Evolutionary conservation across 805 yeast species (phyloP).

Genomic region (Debaryomyces tyrocola): DNA sequence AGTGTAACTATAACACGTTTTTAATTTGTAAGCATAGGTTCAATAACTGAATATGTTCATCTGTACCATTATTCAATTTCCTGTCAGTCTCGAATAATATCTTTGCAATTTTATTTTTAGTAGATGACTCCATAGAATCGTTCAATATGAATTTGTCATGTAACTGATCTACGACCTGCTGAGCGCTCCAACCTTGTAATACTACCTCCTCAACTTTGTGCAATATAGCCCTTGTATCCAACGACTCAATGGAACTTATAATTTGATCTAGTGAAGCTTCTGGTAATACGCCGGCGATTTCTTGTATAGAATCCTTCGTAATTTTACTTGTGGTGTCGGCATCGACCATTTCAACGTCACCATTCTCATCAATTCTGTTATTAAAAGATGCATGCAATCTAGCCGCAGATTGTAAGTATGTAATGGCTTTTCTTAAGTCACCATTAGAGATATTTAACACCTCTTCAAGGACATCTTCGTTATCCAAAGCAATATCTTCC

Average conservation of each 20-base stretch:
- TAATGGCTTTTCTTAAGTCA: constrained; percentile 91
- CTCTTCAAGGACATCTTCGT: constrained; percentile 55
- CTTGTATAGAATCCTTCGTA: constrained; percentile 52
- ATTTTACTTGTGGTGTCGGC: constrained; percentile 36
- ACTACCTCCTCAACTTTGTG: constrained; percentile 50
- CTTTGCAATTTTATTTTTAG: constrained; percentile 66
- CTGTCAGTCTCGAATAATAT: constrained; percentile 74
- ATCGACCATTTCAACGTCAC: constrained; percentile 29
- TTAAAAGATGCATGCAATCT: constrained; percentile 43
- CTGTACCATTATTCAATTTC: constrained; percentile 78
- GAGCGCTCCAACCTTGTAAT: constrained; percentile 76
- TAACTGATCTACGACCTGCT: constrained; percentile 67
- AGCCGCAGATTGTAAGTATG: constrained; percentile 82
- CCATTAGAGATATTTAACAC: constrained; percentile 79
- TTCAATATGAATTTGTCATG: constrained; percentile 66
- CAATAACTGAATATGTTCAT: constrained; percentile 80
- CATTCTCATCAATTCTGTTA: constrained; percentile 21
- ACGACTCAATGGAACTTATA: constrained; percentile 29
- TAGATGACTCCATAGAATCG: constrained; percentile 46
- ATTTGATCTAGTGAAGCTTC: constrained; percentile 44
- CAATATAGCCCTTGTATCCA: constrained; percentile 31
- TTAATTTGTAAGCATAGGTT: constrained; percentile 49
- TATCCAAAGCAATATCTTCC: constrained; percentile 31
- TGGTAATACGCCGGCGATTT: constrained; percentile 77
- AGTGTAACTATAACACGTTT: constrained; percentile 11